Base-by-base conservation (phyloP, 2,329 filamentous ascomycete species). In the Gliomastix tumulicola region DNA sequence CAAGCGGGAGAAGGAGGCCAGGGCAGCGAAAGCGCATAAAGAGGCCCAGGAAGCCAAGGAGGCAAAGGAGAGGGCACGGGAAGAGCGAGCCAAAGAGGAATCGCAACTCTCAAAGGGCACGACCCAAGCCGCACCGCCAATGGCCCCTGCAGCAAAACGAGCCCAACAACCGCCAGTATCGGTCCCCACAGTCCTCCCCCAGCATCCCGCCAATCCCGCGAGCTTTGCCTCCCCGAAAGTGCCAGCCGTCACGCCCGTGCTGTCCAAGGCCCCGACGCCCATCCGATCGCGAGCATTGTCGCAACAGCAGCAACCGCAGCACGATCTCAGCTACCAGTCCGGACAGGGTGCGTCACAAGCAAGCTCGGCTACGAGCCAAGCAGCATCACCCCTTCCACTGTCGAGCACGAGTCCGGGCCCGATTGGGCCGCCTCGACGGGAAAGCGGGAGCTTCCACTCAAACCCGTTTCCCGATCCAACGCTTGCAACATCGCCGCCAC, bases 261-360 rank as follows among this genome's bases (percentile, higher is more conserved):
- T 94, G 32, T 81, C 88, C 11, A 95, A 95, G 56, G 81, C 82
- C 16, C 80, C 88, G 6, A 89, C 86, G 11, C 86, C 88, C 8
- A 82, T 79, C 45, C 83, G 84, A 43, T 74, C 80, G 25, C 80
- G 87, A 38, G 85, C 89, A 42, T 64, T 77, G 32, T 92, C 88
- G 8, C 87, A 94, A 44, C 88, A 94, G 44, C 86, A 92, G 55
- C 82, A 81, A 19, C 79, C 79, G 9, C 77, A 81, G 53, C 69
- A n/a, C n/a, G n/a, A 76, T 7, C 75, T 78, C 7, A 82, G 79
- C 35, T 84, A 87, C 4, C n/a, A n/a, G n/a, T n/a, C n/a, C n/a
- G n/a, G n/a, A n/a, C n/a, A n/a, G n/a, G 79, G 83, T 43, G 75
- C 79, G 4, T 81, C 85, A 2, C 76, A 84, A 53, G 72, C 82